Percentiles rank a stretch among this genome's conserved stretches.
phyloP scores from a whole-genome alignment of 192 early-diverging fungal genomes.

The Backusella circina region DNA sequence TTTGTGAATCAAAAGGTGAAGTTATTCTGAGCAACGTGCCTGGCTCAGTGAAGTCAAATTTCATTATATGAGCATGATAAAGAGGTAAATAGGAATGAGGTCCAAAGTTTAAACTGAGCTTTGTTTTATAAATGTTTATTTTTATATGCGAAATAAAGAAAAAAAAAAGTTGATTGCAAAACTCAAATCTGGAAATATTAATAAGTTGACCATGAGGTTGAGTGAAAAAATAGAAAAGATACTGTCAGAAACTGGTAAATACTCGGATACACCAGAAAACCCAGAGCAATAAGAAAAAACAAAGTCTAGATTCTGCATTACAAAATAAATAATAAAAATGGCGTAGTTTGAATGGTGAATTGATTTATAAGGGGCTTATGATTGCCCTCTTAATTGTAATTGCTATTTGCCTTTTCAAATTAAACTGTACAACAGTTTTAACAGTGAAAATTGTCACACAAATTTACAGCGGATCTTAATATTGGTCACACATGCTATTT shows the following conservation, averaged over 20 bases:
- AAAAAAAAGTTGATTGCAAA: constrained; percentile 44
- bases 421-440: neutral
- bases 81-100: constrained; percentile 35
- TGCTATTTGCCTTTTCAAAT: constrained; percentile 3
- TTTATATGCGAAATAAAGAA: neutral
- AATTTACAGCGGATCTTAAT: constrained; percentile 3
- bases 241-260: constrained; percentile 65
- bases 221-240: constrained; percentile 70
- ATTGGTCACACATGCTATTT: neutral
- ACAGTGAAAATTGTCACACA: neutral
- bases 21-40: constrained; percentile 51
- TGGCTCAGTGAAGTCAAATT: constrained; percentile 51
- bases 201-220: constrained; percentile 45
- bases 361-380: neutral
- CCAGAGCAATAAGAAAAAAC: neutral
- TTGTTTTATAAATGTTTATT: neutral
- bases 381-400: neutral
- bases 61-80: constrained; percentile 54
- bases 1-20: constrained; percentile 48
- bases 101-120: neutral
- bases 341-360: neutral
- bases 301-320: constrained; percentile 5
- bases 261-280: constrained; percentile 40
- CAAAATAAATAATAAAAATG: neutral
- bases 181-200: constrained; percentile 40